phyloP scores from a whole-genome alignment of 1,284 basidiomycete genomes.

The Ustilago shanxiensis region DNA sequence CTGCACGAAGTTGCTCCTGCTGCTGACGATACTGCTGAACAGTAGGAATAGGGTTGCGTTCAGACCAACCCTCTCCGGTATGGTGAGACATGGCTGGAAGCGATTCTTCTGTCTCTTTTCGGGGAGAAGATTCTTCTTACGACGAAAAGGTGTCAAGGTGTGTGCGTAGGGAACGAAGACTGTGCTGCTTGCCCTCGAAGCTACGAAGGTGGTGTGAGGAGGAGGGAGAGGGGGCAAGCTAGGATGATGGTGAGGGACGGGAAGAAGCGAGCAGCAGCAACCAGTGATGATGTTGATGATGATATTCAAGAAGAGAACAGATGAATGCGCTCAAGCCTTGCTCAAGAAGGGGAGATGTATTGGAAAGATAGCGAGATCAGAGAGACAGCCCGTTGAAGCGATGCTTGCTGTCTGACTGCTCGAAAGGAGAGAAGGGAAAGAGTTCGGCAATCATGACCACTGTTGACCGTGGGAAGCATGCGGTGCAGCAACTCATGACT shows the following conservation, averaged over 20 bases:
- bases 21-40: constrained; percentile 54
- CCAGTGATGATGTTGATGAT: neutral
- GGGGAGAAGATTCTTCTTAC: neutral
- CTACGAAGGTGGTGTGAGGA: neutral
- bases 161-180: neutral
- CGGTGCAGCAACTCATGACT: neutral
- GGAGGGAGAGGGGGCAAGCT: constrained; percentile 11
- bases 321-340: no score
- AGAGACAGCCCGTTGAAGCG: neutral
- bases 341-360: constrained; percentile 3
- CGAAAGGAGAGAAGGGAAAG: no score
- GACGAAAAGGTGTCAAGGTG: neutral
- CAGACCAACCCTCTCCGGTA: constrained; percentile 62
- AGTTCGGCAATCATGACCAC: constrained; percentile 5
- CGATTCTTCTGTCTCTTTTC: neutral
- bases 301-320: neutral
- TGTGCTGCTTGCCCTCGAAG: constrained; percentile 7
- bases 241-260: neutral
- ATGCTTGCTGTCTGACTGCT: neutral
- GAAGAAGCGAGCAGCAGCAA: neutral
- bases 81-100: constrained; percentile 51
- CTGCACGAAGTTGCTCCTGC: constrained; percentile 42
- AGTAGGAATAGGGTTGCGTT: constrained; percentile 60
- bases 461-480: constrained; percentile 2
- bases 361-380: constrained; percentile 19